A percentile compares a stretch with the other conserved stretches of the same genome.
Evolutionary conservation across 2,329 filamentous ascomycete genomes (phyloP).

Genomic region (Fusarium buharicum): DNA sequence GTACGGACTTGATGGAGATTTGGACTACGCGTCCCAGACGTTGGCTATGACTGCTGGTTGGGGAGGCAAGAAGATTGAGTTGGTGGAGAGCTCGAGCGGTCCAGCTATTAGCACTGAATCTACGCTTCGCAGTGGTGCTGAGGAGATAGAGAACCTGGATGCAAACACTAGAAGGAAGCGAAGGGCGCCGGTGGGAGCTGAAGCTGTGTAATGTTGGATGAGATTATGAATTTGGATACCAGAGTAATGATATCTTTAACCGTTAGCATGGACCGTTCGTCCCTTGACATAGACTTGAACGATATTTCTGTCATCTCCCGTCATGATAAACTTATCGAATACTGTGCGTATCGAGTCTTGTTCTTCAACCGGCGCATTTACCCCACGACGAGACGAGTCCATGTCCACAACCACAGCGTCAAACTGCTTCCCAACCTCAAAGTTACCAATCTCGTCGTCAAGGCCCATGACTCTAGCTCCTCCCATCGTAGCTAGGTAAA

Average conservation of each 20-base stretch:
- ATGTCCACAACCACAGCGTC: slow-evolving; percentile 66
- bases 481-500: slow-evolving; percentile 70
- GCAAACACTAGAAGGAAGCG: slow-evolving; percentile 29
- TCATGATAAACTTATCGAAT: slow-evolving; percentile 74
- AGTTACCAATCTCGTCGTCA: slow-evolving; percentile 64
- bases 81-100: slow-evolving; percentile 19
- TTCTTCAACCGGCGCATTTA: slow-evolving; percentile 65
- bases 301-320: slow-evolving; percentile 72
- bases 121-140: slow-evolving; percentile 29
- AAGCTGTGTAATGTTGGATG: slow-evolving; percentile 23
- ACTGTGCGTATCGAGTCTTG: slow-evolving; percentile 57
- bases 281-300: slow-evolving; percentile 64
- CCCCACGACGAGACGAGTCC: slow-evolving; percentile 46
- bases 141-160: slow-evolving; percentile 33
- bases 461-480: slow-evolving; percentile 69
- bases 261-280: slow-evolving; percentile 40
- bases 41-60: slow-evolving; percentile 43
- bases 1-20: slow-evolving; percentile 34
- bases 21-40: slow-evolving; percentile 37
- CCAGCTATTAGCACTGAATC: slow-evolving; percentile 19
- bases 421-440: slow-evolving; percentile 69
- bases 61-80: slow-evolving; percentile 39
- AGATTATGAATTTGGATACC: background rate
- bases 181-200: slow-evolving; percentile 28
- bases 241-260: background rate